Percentiles rank a stretch among this genome's conserved stretches.
These are phyloP conservation scores for Anthoceros angustus DNA, from an alignment of 225 moss, liverwort and hornwort species.

Conservation along the genomic window DNA sequence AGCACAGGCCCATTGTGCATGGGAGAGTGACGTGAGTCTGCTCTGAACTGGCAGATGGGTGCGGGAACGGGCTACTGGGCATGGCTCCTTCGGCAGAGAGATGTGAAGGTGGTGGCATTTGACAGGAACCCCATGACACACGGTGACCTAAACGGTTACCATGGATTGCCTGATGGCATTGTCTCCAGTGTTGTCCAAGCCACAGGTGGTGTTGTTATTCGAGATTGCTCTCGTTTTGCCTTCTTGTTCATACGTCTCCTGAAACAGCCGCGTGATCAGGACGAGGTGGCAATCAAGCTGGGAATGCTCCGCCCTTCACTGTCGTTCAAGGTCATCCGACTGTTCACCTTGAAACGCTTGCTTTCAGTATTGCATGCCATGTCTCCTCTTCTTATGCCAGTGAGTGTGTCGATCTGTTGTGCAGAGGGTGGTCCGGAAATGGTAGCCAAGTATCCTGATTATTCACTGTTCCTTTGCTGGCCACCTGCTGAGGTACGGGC, in stretches of 20 bases:
- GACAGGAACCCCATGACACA: background rate
- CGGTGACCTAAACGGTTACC: conserved; percentile 1
- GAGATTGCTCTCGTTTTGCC: background rate
- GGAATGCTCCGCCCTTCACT: background rate
- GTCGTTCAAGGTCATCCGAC: background rate
- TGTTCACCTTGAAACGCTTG: background rate
- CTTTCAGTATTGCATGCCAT: background rate
- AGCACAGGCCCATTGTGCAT: background rate
- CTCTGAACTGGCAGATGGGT: background rate
- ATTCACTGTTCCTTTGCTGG: background rate
- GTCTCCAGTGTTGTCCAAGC: background rate
- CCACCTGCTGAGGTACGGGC: background rate
- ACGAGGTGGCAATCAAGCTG: background rate
- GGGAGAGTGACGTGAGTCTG: background rate
- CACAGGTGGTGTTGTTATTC: background rate
- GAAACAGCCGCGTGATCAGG: background rate
- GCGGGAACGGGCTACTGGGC: conserved; percentile 4
- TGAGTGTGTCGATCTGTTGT: background rate
- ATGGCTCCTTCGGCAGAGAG: background rate
- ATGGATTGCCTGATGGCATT: background rate
- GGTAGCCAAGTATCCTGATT: background rate
- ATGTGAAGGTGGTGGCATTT: conserved; percentile 1
- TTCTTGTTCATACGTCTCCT: background rate
- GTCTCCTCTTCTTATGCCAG: background rate
- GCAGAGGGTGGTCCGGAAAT: conserved; percentile 1